These are phyloP conservation scores for Actinomortierella ambigua DNA, from an alignment of 371 early-diverging fungal genomes.

Conservation along the genomic window DNA sequence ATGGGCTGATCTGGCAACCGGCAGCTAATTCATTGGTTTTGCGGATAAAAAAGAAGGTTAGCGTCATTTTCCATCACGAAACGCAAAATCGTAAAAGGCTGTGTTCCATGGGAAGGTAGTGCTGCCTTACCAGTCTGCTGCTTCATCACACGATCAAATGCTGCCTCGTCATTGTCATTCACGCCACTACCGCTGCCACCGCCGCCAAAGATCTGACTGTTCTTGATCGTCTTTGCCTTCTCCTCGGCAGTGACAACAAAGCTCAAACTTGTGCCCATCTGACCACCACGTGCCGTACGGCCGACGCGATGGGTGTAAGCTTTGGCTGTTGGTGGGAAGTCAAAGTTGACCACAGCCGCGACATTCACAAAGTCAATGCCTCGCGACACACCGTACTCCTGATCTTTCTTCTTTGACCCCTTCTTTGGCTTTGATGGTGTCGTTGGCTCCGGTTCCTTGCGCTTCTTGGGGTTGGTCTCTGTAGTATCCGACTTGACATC, in stretches of 20 bases:
- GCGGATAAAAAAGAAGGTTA: too few relatives aligned
- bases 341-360: conserved; percentile 97
- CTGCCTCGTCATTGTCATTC: conserved; percentile 60
- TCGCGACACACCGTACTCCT: conserved; percentile 95
- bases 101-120: background rate
- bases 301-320: conserved; percentile 97
- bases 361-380: conserved; percentile 97
- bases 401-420: conserved; percentile 62
- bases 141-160: conserved; percentile 77
- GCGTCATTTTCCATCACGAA: background rate
- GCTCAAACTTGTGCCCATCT: conserved; percentile 87
- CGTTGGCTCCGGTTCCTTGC: conserved; percentile 30
- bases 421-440: conserved; percentile 50
- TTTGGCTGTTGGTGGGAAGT: conserved; percentile 90
- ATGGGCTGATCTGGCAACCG: conserved; percentile 69
- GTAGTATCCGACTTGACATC: conserved; percentile 5
- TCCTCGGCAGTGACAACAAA: conserved; percentile 72
- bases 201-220: conserved; percentile 30
- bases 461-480: conserved; percentile 25
- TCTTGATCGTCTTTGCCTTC: conserved; percentile 48
- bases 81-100: too few relatives aligned
- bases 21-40: conserved; percentile 47
- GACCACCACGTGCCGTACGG: conserved; percentile 94
- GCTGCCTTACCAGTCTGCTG: conserved; percentile 57
- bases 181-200: conserved; percentile 23